A percentile compares a stretch with the other conserved stretches of the same genome.
Conservation (phyloP, 2,329 filamentous ascomycete genomes). For the Hirsutella rhossiliensis region DNA sequence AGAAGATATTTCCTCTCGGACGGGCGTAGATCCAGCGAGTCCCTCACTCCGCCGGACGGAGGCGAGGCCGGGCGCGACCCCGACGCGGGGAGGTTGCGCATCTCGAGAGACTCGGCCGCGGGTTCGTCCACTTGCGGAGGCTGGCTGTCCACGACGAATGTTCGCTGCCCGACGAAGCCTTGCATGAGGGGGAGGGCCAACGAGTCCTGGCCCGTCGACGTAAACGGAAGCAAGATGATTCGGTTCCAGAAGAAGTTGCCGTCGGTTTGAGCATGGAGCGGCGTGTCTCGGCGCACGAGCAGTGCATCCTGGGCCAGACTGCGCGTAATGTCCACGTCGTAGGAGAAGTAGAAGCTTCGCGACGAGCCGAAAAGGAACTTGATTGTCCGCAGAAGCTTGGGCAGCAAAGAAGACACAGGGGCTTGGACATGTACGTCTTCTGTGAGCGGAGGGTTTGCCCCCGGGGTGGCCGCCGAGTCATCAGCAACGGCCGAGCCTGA, state of each 20-base stretch:
- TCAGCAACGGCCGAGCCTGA: conserved; percentile 8
- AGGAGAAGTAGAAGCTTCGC: conserved; percentile 86
- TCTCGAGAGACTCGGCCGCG: conserved; percentile 33
- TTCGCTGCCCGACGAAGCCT: conserved; percentile 80
- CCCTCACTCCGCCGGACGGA: conserved; percentile 10
- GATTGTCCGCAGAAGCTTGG: conserved; percentile 73
- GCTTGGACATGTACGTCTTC: conserved; percentile 17
- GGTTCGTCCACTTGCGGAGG: conserved; percentile 41
- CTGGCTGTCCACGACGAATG: conserved; percentile 60
- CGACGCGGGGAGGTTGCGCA: conserved; percentile 24
- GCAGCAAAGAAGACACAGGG: conserved; percentile 45
- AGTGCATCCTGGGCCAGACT: conserved; percentile 29
- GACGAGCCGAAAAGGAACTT: conserved; percentile 75
- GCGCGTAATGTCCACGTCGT: conserved; percentile 84
- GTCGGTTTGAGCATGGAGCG: conserved; percentile 64
- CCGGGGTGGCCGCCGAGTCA: conserved; percentile 7
- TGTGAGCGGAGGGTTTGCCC: conserved; percentile 24
- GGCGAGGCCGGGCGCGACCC: conserved; percentile 13
- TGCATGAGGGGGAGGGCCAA: conserved; percentile 79
- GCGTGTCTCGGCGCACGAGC: conserved; percentile 18
- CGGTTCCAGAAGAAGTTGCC: conserved; percentile 85
- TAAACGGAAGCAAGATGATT: conserved; percentile 60
- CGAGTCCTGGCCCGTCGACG: conserved; percentile 57
- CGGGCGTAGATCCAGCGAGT: conserved; percentile 28
- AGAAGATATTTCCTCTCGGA: conserved; percentile 55